These are phyloP conservation scores for Sechiopsis laciniata DNA, from an alignment of 306 rosid species.

Conservation along the genomic window DNA sequence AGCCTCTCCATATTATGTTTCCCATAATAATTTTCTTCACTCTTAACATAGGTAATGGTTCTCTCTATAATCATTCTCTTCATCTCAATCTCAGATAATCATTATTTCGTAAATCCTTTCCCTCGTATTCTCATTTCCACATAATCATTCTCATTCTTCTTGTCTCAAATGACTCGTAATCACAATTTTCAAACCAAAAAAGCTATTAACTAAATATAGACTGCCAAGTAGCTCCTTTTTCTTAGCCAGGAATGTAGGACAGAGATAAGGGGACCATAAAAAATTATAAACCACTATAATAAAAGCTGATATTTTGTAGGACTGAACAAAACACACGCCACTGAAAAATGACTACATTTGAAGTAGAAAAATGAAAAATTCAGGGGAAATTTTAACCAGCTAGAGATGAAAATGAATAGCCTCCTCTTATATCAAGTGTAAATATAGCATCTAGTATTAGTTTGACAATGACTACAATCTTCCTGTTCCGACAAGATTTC, in stretches of 20 bases:
- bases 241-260: neutral
- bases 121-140: too few species aligned
- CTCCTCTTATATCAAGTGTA: neutral
- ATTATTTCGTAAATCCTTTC: too few species aligned
- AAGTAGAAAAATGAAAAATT: neutral
- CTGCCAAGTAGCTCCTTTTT: neutral
- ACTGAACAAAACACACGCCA: neutral
- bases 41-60: too few species aligned
- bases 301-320: neutral
- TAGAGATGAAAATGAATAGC: neutral
- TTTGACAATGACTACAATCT: constrained; percentile 1
- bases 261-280: neutral
- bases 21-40: too few species aligned
- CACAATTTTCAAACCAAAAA: neutral
- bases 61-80: too few species aligned
- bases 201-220: neutral
- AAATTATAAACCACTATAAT: neutral
- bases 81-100: too few species aligned
- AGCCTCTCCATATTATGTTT: too few species aligned
- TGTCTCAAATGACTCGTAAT: too few species aligned
- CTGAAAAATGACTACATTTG: neutral
- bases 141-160: too few species aligned
- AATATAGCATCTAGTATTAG: neutral
- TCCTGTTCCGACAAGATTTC: constrained; percentile 6
- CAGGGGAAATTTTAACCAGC: neutral